Evolutionary conservation across 306 rosid species (phyloP), one percentile per base, ranked within the genome.

Genomic region (Geum urbanum): DNA sequence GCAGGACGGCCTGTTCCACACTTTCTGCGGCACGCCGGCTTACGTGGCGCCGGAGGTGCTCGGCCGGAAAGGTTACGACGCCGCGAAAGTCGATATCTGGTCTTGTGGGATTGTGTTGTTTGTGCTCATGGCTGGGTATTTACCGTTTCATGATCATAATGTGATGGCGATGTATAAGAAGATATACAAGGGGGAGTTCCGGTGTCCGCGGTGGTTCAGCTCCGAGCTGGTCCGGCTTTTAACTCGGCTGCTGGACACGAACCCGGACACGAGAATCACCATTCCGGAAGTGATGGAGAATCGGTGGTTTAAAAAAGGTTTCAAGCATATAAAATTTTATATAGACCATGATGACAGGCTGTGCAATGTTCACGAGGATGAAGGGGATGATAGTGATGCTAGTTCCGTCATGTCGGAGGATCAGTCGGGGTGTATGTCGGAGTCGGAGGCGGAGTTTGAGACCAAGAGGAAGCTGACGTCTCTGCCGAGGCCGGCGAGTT

Each of bases 1-100:
- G 4, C 96, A 92, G 63, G 98, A 92, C 52, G 98, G 96, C 4
- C 63, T 92, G 71, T 92, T 92, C 44, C 98, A 92, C 73, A 92
- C 98, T 7, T 92, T 92, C 67, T 92, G 98, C 19, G 98, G 98
- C 0, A 92, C 98, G 0, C 98, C 98, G n/a, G 96, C 96, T 0
- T 92, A 92, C 60, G 98, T 92, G 19, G 98, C 98, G 1, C 96
- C 98, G 1, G 98, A 92, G 84, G 96, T 92, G 50, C 69, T 92
- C 50, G 92, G 78, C 0, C 75, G 98, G 32, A 88, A 86, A 56
- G 98, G 98, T 0, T 92, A 92, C 43, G 98, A 92, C 53, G 96
- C 96, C 3, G 91, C 86, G 0, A 92, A 90, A 76, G 96, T 89
- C 18, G 98, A 92, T 73, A 85, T 92, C 13, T 92, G 98, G 98